Evolutionary conservation across 352 stramenopile species (phyloP), one percentile per base, ranked within the genome.

Genomic region (Salisapilia sapeloensis): DNA sequence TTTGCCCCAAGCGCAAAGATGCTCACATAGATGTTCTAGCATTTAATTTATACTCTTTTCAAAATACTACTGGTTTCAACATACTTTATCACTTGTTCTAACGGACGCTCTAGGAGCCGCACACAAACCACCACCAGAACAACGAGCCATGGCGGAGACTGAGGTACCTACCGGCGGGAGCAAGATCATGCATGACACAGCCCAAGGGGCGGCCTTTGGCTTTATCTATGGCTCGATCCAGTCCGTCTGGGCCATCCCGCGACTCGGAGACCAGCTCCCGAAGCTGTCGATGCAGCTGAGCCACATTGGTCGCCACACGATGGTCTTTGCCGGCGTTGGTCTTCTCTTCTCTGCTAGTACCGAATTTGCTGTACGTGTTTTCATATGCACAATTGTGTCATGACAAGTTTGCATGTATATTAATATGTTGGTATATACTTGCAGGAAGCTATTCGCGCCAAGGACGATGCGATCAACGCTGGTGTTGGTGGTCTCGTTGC

Each of bases 1-100:
- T 75, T 91, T 91, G 76, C 76, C 76, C 76, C 76, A 91, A 89
- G 76, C 76, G 72, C 76, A 91, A 91, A 91, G 76, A 91, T 86
- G 34, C 3, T 0, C 6, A 0, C 9, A 9, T 1, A 9, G 6
- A 14, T 6, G 26, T 31, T 31, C 26, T 19, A 6, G 26, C 26
- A 6, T 6, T 6, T 6, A 31, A 14, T 31, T 31, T 31, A 31
- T 31, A 31, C 14, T 6, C 3, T 6, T 6, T 31, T 14, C 6
- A 16, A 29, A 14, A n/a, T n/a, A n/a, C n/a, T n/a, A n/a, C n/a
- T n/a, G n/a, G n/a, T n/a, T n/a, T n/a, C n/a, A n/a, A n/a, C n/a
- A n/a, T n/a, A n/a, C n/a, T n/a, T n/a, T n/a, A n/a, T n/a, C n/a
- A n/a, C n/a, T n/a, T n/a, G n/a, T n/a, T n/a, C n/a, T n/a, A n/a